Evolutionary conservation across 805 yeast species (phyloP).

Genomic region (Yueomyces sp.): DNA sequence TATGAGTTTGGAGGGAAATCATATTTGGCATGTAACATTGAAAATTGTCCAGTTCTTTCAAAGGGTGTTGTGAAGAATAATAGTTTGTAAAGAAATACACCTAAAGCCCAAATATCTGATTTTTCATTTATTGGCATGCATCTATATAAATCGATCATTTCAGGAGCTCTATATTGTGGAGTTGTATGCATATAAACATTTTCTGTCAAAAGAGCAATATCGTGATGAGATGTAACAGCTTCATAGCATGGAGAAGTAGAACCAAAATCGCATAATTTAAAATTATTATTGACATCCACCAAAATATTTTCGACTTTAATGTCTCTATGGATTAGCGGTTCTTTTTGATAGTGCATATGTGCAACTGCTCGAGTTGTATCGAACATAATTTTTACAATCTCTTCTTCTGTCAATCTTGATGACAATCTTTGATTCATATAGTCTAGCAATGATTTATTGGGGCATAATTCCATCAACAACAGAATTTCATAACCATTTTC

Average conservation of each 20-base stretch:
- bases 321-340: constrained; percentile 80
- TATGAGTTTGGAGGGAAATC: constrained; percentile 66
- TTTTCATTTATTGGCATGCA: constrained; percentile 82
- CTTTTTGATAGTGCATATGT: constrained; percentile 61
- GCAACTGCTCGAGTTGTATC: constrained; percentile 72
- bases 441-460: constrained; percentile 75
- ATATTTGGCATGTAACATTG: constrained; percentile 73
- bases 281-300: constrained; percentile 53
- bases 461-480: constrained; percentile 85
- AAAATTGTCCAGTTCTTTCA: constrained; percentile 71
- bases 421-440: constrained; percentile 79
- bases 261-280: constrained; percentile 89
- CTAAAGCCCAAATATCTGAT: constrained; percentile 94
- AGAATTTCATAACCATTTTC: constrained; percentile 65
- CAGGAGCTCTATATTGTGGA: constrained; percentile 91
- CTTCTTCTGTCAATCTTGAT: constrained; percentile 62
- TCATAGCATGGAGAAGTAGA: constrained; percentile 46
- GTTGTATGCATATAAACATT: constrained; percentile 87
- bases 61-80: constrained; percentile 93
- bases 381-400: constrained; percentile 70
- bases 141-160: constrained; percentile 81
- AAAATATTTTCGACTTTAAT: constrained; percentile 89
- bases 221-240: constrained; percentile 60
- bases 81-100: constrained; percentile 78
- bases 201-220: constrained; percentile 61